These are phyloP conservation scores for Phragmites australis DNA, from an alignment of 176 grass and related monocot species.

Conservation along the genomic window DNA sequence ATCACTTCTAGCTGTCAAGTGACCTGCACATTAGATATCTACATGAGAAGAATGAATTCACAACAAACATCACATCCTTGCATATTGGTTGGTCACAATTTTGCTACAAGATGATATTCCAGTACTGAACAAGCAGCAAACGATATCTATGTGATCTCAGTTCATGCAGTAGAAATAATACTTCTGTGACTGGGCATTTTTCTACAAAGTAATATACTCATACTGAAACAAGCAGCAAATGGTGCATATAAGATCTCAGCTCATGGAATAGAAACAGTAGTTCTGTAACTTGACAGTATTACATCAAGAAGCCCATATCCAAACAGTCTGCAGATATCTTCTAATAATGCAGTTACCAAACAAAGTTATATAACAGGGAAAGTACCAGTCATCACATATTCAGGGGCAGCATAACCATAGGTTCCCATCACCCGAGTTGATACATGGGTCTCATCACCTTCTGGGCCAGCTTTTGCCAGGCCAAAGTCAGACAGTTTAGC, in stretches of 20 bases:
- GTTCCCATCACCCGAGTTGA: constrained; percentile 98
- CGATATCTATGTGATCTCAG: constrained; percentile 1
- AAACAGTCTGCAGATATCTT: not conserved
- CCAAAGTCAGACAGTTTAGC: constrained; percentile 96
- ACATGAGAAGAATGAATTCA: constrained; percentile 30
- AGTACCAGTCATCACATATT: constrained; percentile 99
- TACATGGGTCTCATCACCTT: constrained; percentile 97
- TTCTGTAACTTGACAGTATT: not conserved
- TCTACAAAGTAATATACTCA: not conserved
- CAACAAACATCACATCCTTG: not conserved
- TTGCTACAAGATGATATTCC: not conserved
- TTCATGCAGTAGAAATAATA: constrained; percentile 20
- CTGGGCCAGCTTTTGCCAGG: constrained; percentile 94
- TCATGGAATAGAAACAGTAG: not conserved
- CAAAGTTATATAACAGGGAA: constrained; percentile 6
- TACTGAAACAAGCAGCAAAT: not conserved
- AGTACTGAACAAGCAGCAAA: not conserved
- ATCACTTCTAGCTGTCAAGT: constrained; percentile 93
- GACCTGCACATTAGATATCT: constrained; percentile 52
- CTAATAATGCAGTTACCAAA: not conserved
- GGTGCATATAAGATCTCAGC: not conserved
- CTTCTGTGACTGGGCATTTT: not conserved
- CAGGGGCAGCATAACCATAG: constrained; percentile 96
- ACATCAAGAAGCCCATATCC: not conserved
- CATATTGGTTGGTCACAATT: not conserved